Evolutionary conservation across 179 eudicot species (phyloP).

Genomic region (Sideroxylon spinosum): DNA sequence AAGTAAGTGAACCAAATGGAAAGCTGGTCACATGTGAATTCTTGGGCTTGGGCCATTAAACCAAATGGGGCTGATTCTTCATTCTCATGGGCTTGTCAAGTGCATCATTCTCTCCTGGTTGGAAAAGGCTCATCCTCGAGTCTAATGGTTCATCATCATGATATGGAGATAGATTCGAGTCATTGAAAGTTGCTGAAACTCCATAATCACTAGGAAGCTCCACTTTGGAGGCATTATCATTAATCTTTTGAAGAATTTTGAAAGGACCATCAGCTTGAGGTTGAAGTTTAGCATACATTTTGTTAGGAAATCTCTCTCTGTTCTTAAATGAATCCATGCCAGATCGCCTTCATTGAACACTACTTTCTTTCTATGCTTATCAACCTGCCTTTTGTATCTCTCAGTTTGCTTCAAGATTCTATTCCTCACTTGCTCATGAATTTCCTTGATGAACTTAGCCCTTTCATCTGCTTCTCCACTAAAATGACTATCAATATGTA

Average conservation of each 20-base stretch:
- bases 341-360: background rate
- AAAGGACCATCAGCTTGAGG: background rate
- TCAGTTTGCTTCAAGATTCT: background rate
- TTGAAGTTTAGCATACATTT: background rate
- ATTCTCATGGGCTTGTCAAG: too few species aligned
- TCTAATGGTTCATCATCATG: background rate
- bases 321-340: background rate
- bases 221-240: slow-evolving; percentile 1
- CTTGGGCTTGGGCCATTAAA: too few species aligned
- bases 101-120: background rate
- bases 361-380: background rate
- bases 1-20: too few species aligned
- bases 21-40: background rate
- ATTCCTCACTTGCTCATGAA: background rate
- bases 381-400: background rate
- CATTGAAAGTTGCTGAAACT: background rate
- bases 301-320: background rate
- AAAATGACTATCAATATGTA: background rate
- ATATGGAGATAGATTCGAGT: background rate
- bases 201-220: background rate
- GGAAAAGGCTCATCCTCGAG: slow-evolving; percentile 5
- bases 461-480: too few species aligned
- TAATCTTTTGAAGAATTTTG: background rate
- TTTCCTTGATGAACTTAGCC: too few species aligned
- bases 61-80: too few species aligned